These are phyloP conservation scores for Pseudevernia furfuracea DNA, from an alignment of 495 filamentous ascomycete species.

Conservation along the genomic window DNA sequence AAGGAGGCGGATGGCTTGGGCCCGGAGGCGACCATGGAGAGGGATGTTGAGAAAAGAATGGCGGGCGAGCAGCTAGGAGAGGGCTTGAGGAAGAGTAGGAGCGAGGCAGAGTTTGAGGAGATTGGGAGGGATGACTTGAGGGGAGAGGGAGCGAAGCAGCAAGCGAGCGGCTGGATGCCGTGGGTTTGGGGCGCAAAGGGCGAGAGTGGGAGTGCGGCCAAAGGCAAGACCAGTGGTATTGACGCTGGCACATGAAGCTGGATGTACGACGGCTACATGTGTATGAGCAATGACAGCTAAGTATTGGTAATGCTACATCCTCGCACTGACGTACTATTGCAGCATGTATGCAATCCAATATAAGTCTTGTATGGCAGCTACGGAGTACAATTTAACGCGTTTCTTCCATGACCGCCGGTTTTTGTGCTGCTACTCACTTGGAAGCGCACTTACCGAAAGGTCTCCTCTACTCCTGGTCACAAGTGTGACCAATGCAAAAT, in stretches of 20 bases:
- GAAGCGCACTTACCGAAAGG: not conserved
- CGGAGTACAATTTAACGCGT: not conserved
- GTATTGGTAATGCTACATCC: not conserved
- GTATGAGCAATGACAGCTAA: not conserved
- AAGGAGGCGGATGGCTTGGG: slow-evolving; percentile 53
- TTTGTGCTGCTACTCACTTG: not conserved
- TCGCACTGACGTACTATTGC: not conserved
- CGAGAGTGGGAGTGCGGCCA: not conserved
- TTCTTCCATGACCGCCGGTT: not conserved
- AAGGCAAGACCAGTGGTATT: slow-evolving; percentile 16
- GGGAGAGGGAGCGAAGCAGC: slow-evolving; percentile 28
- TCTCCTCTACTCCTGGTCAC: not conserved
- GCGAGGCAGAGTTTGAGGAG: slow-evolving; percentile 74
- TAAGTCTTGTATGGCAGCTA: not conserved
- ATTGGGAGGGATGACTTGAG: slow-evolving; percentile 48
- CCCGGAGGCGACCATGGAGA: slow-evolving; percentile 33
- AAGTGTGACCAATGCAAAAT: too few species aligned
- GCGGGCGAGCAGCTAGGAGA: slow-evolving; percentile 33
- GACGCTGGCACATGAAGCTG: slow-evolving; percentile 15
- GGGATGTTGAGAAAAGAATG: slow-evolving; percentile 39
- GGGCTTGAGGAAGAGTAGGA: slow-evolving; percentile 59
- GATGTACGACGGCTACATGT: not conserved
- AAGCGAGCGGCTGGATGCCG: slow-evolving; percentile 48
- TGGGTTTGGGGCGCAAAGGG: slow-evolving; percentile 45
- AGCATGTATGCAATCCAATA: not conserved